These are phyloP conservation scores for Debaryomyces fabryi DNA, from an alignment of 1,139 yeast species.

Conservation along the genomic window DNA sequence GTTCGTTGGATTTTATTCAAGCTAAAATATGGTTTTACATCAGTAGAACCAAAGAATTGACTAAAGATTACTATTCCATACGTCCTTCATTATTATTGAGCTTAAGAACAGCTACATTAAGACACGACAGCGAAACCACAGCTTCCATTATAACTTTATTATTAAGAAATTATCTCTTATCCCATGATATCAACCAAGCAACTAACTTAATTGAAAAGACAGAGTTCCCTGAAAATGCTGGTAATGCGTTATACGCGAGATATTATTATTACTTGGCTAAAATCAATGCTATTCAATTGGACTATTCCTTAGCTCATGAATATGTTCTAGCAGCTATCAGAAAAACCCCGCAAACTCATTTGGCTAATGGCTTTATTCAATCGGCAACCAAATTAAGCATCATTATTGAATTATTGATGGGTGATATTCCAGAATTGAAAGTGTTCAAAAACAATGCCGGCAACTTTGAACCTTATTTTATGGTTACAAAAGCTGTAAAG, in stretches of 20 bases:
- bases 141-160: constrained; percentile 84
- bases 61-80: constrained; percentile 59
- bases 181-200: constrained; percentile 86
- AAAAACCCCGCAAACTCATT: constrained; percentile 92
- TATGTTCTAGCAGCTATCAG: constrained; percentile 90
- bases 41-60: constrained; percentile 74
- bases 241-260: constrained; percentile 89
- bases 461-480: constrained; percentile 74
- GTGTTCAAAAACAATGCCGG: constrained; percentile 69
- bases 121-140: constrained; percentile 91
- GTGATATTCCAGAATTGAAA: constrained; percentile 94
- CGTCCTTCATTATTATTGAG: constrained; percentile 73
- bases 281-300: constrained; percentile 88
- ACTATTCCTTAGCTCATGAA: constrained; percentile 89
- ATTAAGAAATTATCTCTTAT: constrained; percentile 74
- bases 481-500: constrained; percentile 89
- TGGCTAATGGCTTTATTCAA: constrained; percentile 86
- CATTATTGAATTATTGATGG: constrained; percentile 89
- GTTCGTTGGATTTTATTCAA: constrained; percentile 82
- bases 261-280: constrained; percentile 88
- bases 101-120: constrained; percentile 84
- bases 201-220: constrained; percentile 87
- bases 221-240: constrained; percentile 82
- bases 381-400: constrained; percentile 88
- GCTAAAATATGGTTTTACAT: constrained; percentile 96